Conservation (phyloP, 2,329 filamentous ascomycete genomes). For the Clarireedia paspali region DNA sequence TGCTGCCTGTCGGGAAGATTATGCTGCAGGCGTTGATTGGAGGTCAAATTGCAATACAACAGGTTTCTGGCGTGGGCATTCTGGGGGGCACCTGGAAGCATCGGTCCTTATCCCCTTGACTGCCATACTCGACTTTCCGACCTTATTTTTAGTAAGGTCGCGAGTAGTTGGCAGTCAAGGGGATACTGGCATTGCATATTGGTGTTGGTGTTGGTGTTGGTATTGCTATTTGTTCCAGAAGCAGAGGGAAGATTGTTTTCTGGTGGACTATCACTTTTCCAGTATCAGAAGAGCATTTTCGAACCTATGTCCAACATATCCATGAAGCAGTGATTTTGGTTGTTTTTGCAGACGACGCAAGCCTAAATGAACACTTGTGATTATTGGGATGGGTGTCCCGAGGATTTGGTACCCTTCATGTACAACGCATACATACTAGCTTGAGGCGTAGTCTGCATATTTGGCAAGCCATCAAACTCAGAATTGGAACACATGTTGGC, state of each 20-base stretch:
- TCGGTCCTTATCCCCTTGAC: not conserved
- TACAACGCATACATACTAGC: conserved; percentile 5
- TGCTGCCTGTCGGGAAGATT: not conserved
- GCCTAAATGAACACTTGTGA: not conserved
- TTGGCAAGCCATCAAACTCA: conserved; percentile 5
- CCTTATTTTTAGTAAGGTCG: too few species aligned
- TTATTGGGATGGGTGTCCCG: conserved; percentile 2
- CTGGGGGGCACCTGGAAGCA: not conserved
- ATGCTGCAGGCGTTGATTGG: conserved; percentile 20
- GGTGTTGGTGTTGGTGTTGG: not conserved
- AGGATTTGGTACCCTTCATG: conserved; percentile 5
- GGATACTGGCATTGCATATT: not conserved
- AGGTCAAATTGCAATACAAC: conserved; percentile 2
- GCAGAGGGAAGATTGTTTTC: not conserved
- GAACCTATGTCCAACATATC: not conserved
- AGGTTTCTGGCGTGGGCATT: conserved; percentile 8
- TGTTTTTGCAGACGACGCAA: not conserved
- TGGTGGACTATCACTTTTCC: conserved; percentile 7
- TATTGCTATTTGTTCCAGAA: not conserved
- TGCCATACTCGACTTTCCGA: too few species aligned
- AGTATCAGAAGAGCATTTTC: conserved; percentile 17
- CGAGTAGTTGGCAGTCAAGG: too few species aligned
- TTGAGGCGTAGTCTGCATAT: conserved; percentile 5
- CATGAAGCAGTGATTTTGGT: conserved; percentile 1
- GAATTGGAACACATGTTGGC: not conserved